These are phyloP conservation scores for Alternaria sp. DNA, from an alignment of 2,329 filamentous ascomycete species.

Conservation along the genomic window DNA sequence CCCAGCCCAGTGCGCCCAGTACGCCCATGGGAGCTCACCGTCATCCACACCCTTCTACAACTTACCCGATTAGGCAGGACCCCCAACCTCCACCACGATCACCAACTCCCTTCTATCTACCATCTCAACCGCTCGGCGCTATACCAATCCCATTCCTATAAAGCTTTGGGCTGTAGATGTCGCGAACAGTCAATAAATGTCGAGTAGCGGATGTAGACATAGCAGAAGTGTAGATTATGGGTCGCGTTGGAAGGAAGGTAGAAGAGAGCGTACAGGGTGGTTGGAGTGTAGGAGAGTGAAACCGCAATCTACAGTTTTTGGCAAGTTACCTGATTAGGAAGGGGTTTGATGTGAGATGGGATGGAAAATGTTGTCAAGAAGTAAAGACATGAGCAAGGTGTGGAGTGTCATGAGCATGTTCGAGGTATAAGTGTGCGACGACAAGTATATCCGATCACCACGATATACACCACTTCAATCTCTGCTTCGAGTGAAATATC, in stretches of 20 bases:
- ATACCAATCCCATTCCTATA: neutral
- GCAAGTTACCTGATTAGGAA: neutral
- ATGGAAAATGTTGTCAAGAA: neutral
- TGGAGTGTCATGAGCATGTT: neutral
- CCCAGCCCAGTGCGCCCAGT: neutral
- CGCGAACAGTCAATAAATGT: neutral
- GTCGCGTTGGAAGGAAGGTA: neutral
- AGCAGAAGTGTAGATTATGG: neutral
- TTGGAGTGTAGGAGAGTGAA: neutral
- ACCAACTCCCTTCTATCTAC: neutral
- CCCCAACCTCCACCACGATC: neutral
- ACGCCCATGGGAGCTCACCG: neutral
- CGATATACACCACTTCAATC: neutral
- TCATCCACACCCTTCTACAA: neutral
- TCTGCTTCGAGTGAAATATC: neutral
- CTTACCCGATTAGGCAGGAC: neutral
- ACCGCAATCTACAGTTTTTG: neutral
- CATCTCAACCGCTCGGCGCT: neutral
- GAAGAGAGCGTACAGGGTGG: neutral
- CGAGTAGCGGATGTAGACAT: neutral
- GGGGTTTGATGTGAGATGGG: neutral
- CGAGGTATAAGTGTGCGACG: neutral
- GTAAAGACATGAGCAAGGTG: neutral
- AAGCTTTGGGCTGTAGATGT: accelerated
- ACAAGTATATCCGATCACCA: neutral